A percentile compares a stretch with the other conserved stretches of the same genome.
Evolutionary conservation across 345 rosid species (phyloP).

Genomic region (Viola odorata): DNA sequence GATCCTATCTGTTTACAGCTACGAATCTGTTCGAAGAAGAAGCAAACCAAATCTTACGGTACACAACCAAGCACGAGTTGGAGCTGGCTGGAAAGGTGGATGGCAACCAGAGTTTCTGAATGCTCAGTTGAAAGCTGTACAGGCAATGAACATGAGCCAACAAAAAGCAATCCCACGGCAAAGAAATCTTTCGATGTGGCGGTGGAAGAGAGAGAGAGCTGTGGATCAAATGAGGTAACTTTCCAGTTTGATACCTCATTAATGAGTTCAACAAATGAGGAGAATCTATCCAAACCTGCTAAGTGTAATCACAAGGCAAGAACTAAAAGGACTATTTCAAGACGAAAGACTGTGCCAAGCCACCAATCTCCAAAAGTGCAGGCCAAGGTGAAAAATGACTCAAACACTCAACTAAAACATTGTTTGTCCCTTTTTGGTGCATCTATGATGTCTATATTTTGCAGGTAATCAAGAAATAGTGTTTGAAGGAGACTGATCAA

Average conservation of each 20-base stretch:
- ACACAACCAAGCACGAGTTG: constrained; percentile 53
- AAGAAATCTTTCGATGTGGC: constrained; percentile 34
- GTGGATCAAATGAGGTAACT: constrained; percentile 75
- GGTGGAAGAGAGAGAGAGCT: constrained; percentile 74
- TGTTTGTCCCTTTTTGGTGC: too few relatives aligned
- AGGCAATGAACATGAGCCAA: constrained; percentile 26
- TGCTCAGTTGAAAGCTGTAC: constrained; percentile 25
- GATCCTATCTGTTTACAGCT: constrained; percentile 33
- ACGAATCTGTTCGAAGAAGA: constrained; percentile 63
- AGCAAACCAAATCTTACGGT: constrained; percentile 32
- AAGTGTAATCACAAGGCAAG: constrained; percentile 30
- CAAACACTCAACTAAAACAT: too few relatives aligned
- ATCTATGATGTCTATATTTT: not conserved
- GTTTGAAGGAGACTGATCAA: constrained; percentile 25
- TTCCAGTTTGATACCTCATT: constrained; percentile 42
- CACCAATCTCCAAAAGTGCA: constrained; percentile 36
- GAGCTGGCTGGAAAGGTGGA: constrained; percentile 89
- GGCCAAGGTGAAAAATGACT: constrained; percentile 30
- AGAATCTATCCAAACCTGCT: constrained; percentile 19
- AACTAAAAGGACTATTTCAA: constrained; percentile 36
- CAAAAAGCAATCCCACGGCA: constrained; percentile 18
- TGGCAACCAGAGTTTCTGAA: constrained; percentile 77
- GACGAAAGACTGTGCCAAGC: constrained; percentile 49
- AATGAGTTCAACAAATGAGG: constrained; percentile 17
- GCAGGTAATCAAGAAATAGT: constrained; percentile 38